Percentiles rank a stretch among this genome's conserved stretches.
phyloP scores from a whole-genome alignment of 2,329 filamentous ascomycete genomes.

The Aspergillus tamarii region DNA sequence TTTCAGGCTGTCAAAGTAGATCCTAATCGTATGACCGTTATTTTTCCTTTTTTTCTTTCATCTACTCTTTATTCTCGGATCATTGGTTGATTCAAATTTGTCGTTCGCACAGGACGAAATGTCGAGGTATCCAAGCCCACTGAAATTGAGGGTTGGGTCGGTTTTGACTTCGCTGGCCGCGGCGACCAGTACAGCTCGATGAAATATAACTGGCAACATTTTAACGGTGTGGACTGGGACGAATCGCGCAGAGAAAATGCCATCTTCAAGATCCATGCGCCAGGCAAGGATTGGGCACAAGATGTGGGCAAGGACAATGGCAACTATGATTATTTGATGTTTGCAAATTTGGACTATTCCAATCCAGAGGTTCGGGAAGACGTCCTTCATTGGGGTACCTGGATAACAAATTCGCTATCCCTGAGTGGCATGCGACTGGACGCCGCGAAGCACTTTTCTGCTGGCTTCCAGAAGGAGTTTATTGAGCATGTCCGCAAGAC shows the following conservation, averaged over 20 bases:
- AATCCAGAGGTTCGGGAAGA: conserved; percentile 67
- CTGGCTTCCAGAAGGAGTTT: conserved; percentile 66
- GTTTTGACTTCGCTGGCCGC: conserved; percentile 67
- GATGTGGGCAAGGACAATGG: conserved; percentile 66
- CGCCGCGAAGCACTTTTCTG: conserved; percentile 73
- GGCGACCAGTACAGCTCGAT: conserved; percentile 61
- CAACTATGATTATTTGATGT: conserved; percentile 73
- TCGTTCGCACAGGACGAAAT: conserved; percentile 10
- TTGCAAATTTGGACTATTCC: conserved; percentile 68
- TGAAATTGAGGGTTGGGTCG: conserved; percentile 70
- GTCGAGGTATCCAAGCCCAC: conserved; percentile 48
- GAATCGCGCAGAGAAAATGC: conserved; percentile 59
- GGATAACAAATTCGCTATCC: conserved; percentile 64
- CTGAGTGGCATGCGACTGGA: conserved; percentile 71
- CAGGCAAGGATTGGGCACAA: conserved; percentile 66
- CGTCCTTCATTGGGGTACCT: conserved; percentile 68
- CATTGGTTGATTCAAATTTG: not conserved
- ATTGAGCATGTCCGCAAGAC: conserved; percentile 59
- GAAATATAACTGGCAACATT: conserved; percentile 70
- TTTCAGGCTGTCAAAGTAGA: conserved; percentile 68
- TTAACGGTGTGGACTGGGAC: conserved; percentile 70
- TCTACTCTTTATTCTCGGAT: not conserved
- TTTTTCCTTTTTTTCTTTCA: not conserved
- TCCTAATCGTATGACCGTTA: conserved; percentile 41
- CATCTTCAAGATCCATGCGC: conserved; percentile 62